Percentiles rank a stretch among this genome's conserved stretches.
phyloP scores from a whole-genome alignment of 164 flowering plant species.

The Litsea cubeba region DNA sequence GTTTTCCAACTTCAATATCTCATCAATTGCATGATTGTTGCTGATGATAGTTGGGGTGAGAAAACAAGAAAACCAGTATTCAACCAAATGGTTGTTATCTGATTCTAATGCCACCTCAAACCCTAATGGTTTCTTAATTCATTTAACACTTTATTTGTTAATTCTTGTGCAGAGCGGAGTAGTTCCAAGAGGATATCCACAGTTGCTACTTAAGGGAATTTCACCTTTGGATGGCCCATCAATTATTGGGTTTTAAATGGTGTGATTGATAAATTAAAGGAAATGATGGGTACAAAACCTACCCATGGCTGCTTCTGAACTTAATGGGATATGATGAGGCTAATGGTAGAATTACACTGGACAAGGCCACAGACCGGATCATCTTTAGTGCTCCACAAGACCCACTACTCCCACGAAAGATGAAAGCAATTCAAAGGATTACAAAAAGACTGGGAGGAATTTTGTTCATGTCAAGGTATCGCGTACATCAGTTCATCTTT shows the following conservation, averaged over 20 bases:
- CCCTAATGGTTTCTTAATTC: too few relatives aligned
- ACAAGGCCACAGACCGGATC: slow-evolving; percentile 30
- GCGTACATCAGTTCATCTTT: slow-evolving; percentile 58
- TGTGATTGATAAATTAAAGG: slow-evolving; percentile 37
- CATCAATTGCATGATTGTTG: too few relatives aligned
- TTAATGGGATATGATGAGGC: slow-evolving; percentile 48
- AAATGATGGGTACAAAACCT: slow-evolving; percentile 13
- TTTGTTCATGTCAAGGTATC: slow-evolving; percentile 44
- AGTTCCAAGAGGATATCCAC: slow-evolving; percentile 42
- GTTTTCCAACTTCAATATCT: too few relatives aligned
- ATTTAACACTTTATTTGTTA: too few relatives aligned
- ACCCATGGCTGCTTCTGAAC: slow-evolving; percentile 27
- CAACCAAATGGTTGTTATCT: too few relatives aligned
- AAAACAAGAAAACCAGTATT: too few relatives aligned
- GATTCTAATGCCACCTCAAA: too few relatives aligned
- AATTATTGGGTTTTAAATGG: slow-evolving; percentile 42
- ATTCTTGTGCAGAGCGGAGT: slow-evolving; percentile 37
- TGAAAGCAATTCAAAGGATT: slow-evolving; percentile 43
- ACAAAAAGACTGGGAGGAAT: slow-evolving; percentile 51
- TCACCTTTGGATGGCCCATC: slow-evolving; percentile 41
- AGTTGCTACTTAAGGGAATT: slow-evolving; percentile 40
- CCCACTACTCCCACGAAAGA: slow-evolving; percentile 37
- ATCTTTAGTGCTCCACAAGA: slow-evolving; percentile 40
- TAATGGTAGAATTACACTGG: slow-evolving; percentile 36
- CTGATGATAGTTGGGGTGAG: too few relatives aligned